A percentile compares a stretch with the other conserved stretches of the same genome.
These are phyloP conservation scores for Coniella lustricola DNA, from an alignment of 2,329 filamentous ascomycete species.

Conservation along the genomic window DNA sequence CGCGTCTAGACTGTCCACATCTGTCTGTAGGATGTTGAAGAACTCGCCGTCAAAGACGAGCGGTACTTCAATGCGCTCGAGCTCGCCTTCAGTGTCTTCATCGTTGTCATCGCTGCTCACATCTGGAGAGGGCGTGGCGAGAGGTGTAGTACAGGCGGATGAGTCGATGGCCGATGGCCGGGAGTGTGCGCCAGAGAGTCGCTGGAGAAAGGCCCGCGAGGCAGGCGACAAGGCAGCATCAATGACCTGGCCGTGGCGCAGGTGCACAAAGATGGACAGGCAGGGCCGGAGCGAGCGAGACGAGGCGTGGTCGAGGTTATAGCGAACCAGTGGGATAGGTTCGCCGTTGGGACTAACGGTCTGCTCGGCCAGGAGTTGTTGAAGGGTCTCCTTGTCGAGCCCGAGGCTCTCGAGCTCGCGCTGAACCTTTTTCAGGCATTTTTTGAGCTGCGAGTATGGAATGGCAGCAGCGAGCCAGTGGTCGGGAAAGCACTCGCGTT, in stretches of 20 bases:
- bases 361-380: slow-evolving; percentile 51
- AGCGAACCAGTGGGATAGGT: slow-evolving; percentile 32
- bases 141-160: not conserved
- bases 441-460: slow-evolving; percentile 79
- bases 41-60: slow-evolving; percentile 73
- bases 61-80: slow-evolving; percentile 59
- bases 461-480: slow-evolving; percentile 70
- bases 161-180: not conserved
- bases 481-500: slow-evolving; percentile 65
- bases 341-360: slow-evolving; percentile 35
- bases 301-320: slow-evolving; percentile 45
- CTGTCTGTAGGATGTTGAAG: slow-evolving; percentile 66
- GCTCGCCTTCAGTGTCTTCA: not conserved
- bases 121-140: no score
- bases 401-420: slow-evolving; percentile 64
- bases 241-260: slow-evolving; percentile 58
- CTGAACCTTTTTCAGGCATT: slow-evolving; percentile 76
- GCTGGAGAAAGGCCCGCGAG: slow-evolving; percentile 57
- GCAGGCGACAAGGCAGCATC: slow-evolving; percentile 61
- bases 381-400: slow-evolving; percentile 63
- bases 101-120: no score
- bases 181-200: slow-evolving; percentile 44
- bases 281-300: slow-evolving; percentile 50
- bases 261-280: slow-evolving; percentile 62
- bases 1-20: slow-evolving; percentile 61